Conservation (phyloP, 2,329 filamentous ascomycete species). For the Fusarium heterosporum region DNA sequence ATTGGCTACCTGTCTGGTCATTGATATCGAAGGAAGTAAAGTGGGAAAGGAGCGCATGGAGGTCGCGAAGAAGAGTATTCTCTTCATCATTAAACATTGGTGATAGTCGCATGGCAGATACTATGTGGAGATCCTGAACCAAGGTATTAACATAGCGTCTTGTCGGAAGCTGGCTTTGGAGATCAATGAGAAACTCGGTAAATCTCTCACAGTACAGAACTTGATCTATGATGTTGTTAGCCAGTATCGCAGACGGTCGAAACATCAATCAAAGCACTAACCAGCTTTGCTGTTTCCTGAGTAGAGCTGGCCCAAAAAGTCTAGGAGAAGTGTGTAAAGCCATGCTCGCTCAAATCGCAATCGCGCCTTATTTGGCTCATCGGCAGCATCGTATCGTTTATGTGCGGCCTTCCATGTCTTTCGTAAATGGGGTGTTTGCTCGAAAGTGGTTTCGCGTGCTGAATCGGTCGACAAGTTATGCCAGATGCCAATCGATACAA, state of each 20-base stretch:
- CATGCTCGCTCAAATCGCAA: constrained; percentile 93
- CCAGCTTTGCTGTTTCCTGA: constrained; percentile 61
- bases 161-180: constrained; percentile 94
- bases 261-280: constrained; percentile 42
- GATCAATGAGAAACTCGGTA: constrained; percentile 86
- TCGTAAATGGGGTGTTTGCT: constrained; percentile 77
- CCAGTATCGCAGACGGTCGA: neutral
- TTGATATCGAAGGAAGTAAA: constrained; percentile 92
- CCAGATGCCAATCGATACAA: constrained; percentile 96
- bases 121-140: constrained; percentile 84
- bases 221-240: constrained; percentile 63
- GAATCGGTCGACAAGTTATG: constrained; percentile 87
- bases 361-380: constrained; percentile 80
- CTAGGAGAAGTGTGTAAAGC: constrained; percentile 86
- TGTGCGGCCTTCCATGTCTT: constrained; percentile 91
- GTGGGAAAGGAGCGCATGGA: constrained; percentile 83
- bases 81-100: constrained; percentile 80
- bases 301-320: constrained; percentile 83
- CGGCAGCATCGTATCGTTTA: constrained; percentile 88
- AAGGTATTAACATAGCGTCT: constrained; percentile 92
- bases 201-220: constrained; percentile 92
- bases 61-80: constrained; percentile 82
- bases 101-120: constrained; percentile 82
- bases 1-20: constrained; percentile 85
- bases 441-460: constrained; percentile 77